Evolutionary conservation across 2,329 filamentous ascomycete genomes (phyloP), one percentile per base, ranked within the genome.

Genomic region (Fusarium musae): DNA sequence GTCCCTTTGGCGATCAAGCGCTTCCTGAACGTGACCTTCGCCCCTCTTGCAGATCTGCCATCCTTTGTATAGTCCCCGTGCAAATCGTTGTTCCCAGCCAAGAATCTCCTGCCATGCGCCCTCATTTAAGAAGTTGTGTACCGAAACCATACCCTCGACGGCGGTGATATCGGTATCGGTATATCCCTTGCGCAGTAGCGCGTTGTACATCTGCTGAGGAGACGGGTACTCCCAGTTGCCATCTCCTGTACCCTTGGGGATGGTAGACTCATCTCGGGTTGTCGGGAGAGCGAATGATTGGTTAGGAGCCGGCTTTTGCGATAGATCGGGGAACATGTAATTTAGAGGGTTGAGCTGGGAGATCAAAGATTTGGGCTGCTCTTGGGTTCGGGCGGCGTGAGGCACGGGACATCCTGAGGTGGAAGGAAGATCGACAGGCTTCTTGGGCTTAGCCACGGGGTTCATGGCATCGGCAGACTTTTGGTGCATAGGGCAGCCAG

Each of bases 141-240:
- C 94, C 1, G 94, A 93, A 10, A 99, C 96, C 96, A 99, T 99
- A 79, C 92, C 92, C 83, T 98, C 95, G 19, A 99, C 95, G 7
- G 95, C 95, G 26, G 96, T 96, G 61, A 94, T 90, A 63, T 97
- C 95, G 0, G 96, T 98, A 81, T 98, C 95, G 2, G 93, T 95
- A 83, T 98, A 96, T 66, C 96, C 96, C 84, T 99, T 99, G 73
- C 96, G 92, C 70, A 98, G 85, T 84, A 99, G 92, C 12, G 96
- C 96, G 79, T 99, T 98, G 87, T 98, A 99, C 96, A 99, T 99
- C 83, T 99, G 96, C 85, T 99, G 96, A 1, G 96, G 96, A 0
- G 95, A 98, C 0, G 96, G 96, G 80, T 99, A 99, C 83, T 98
- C 96, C 96, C 96, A 99, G 78, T 93, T 97, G 52, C 91, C 90